A percentile compares a stretch with the other conserved stretches of the same genome.
Evolutionary conservation across 106 monocot genomes (phyloP).

Genomic region (Apostasia shenzhenica): DNA sequence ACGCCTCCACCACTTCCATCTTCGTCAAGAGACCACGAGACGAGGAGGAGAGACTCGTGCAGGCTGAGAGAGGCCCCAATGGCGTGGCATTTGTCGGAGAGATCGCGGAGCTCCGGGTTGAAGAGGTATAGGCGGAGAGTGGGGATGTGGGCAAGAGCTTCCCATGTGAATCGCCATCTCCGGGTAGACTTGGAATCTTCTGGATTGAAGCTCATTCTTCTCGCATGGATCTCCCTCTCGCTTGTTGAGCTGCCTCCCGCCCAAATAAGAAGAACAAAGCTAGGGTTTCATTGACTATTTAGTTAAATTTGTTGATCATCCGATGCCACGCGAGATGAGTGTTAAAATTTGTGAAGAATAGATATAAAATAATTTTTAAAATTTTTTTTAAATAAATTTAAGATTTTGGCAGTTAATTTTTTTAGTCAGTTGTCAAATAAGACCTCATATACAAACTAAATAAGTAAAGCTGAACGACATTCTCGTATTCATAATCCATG

Average conservation of each 20-base stretch:
- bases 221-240: neutral
- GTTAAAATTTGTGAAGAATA: no score
- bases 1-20: neutral
- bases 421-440: no score
- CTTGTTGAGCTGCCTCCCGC: neutral
- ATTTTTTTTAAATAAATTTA: no score
- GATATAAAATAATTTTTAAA: no score
- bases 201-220: conserved; percentile 10
- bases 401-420: no score
- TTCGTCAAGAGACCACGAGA: conserved; percentile 28
- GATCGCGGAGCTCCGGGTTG: conserved; percentile 18
- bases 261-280: neutral
- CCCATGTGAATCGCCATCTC: conserved; percentile 60
- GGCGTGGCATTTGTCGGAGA: conserved; percentile 14
- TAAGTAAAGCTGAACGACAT: no score
- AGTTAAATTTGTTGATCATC: no score
- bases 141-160: conserved; percentile 49
- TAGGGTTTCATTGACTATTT: neutral
- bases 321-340: no score
- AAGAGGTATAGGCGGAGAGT: conserved; percentile 57
- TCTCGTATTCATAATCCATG: no score
- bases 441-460: no score
- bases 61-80: conserved; percentile 19
- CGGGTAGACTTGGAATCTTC: conserved; percentile 12
- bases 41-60: conserved; percentile 21